Conservation (phyloP, 805 yeast species). For the Candida ulmi region DNA sequence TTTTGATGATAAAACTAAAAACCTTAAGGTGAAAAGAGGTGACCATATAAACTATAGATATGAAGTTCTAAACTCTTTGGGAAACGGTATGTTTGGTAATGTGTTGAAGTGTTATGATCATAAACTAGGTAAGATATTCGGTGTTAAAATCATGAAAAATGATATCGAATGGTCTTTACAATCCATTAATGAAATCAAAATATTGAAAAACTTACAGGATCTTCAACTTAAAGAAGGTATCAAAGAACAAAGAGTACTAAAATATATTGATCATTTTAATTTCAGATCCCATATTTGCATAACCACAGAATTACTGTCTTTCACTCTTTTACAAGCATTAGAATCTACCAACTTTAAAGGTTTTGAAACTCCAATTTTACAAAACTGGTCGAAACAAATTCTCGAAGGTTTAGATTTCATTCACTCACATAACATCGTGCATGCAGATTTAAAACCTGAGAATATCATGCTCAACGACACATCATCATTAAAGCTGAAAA, state of each 20-base stretch:
- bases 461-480: slow-evolving; percentile 57
- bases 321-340: slow-evolving; percentile 58
- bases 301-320: slow-evolving; percentile 63
- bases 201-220: slow-evolving; percentile 42
- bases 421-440: slow-evolving; percentile 55
- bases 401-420: slow-evolving; percentile 55
- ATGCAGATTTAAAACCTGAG: slow-evolving; percentile 86
- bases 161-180: slow-evolving; percentile 71
- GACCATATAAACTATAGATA: slow-evolving; percentile 79
- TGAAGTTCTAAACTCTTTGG: slow-evolving; percentile 53
- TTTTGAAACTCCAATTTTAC: slow-evolving; percentile 34
- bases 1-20: slow-evolving; percentile 65
- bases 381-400: slow-evolving; percentile 47
- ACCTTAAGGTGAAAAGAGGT: slow-evolving; percentile 46
- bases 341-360: slow-evolving; percentile 48
- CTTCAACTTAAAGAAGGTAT: slow-evolving; percentile 3
- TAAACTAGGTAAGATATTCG: slow-evolving; percentile 50
- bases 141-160: slow-evolving; percentile 72
- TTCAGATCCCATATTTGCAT: slow-evolving; percentile 83
- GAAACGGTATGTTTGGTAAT: slow-evolving; percentile 80
- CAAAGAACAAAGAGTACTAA: slow-evolving; percentile 23
- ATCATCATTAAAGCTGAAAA: slow-evolving; percentile 44
- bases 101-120: slow-evolving; percentile 70
- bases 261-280: slow-evolving; percentile 63
- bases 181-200: slow-evolving; percentile 70